Conservation (phyloP, 2,329 filamentous ascomycete species). For the Xylaria polymorpha region DNA sequence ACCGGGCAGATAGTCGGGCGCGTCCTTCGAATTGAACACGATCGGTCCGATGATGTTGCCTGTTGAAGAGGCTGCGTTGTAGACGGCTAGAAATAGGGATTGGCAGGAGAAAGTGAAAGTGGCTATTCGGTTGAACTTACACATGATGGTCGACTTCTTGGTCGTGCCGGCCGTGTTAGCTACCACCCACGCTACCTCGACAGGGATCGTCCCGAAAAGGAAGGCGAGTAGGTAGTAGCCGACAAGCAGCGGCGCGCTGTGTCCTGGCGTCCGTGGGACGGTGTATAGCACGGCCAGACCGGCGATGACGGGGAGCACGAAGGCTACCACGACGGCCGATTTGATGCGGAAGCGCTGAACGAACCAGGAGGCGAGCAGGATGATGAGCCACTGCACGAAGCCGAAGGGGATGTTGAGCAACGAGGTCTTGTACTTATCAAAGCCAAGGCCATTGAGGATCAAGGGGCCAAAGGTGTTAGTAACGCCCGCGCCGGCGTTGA, state of each 20-base stretch:
- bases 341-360: constrained; percentile 69
- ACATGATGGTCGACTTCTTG: constrained; percentile 74
- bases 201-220: constrained; percentile 72
- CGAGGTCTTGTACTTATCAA: constrained; percentile 66
- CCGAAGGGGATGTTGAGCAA: constrained; percentile 77
- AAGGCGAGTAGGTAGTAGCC: constrained; percentile 76
- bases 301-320: constrained; percentile 70
- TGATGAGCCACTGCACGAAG: constrained; percentile 68
- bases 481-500: constrained; percentile 73
- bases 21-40: constrained; percentile 68
- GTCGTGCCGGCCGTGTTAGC: constrained; percentile 75
- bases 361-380: constrained; percentile 67
- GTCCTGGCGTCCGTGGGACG: constrained; percentile 56
- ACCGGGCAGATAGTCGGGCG: constrained; percentile 68
- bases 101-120: background rate
- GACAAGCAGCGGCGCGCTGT: constrained; percentile 63
- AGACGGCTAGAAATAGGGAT: constrained; percentile 55
- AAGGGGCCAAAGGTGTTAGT: constrained; percentile 73
- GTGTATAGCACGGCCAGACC: constrained; percentile 69
- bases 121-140: constrained; percentile 27
- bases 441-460: constrained; percentile 70
- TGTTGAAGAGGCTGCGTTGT: constrained; percentile 69
- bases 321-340: constrained; percentile 62
- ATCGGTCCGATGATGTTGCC: constrained; percentile 76
- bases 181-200: constrained; percentile 76